These are phyloP conservation scores for Cucurbita pepo DNA, from an alignment of 306 rosid genomes.

Conservation along the genomic window DNA sequence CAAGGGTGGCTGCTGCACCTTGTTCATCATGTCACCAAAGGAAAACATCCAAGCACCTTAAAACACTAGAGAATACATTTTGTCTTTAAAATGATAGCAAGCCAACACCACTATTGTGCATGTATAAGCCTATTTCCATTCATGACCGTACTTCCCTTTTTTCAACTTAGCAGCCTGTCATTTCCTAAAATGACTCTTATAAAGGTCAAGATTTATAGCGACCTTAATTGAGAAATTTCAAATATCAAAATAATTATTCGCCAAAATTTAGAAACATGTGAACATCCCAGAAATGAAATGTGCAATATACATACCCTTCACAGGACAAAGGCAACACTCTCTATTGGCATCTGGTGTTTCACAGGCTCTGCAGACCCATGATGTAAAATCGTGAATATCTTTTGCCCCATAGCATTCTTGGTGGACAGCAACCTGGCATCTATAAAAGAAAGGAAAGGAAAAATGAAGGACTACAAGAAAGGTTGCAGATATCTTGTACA, in stretches of 20 bases:
- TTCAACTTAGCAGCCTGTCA: neutral
- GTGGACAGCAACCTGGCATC: constrained; percentile 97
- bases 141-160: neutral
- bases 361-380: constrained; percentile 98
- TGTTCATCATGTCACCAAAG: neutral
- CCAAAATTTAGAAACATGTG: neutral
- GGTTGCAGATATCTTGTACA: neutral
- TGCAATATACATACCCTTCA: constrained; percentile 42
- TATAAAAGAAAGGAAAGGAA: constrained; percentile 14
- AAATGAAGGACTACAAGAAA: neutral
- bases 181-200: neutral
- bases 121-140: neutral
- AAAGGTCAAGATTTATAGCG: neutral
- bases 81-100: neutral
- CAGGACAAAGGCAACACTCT: constrained; percentile 99
- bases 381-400: constrained; percentile 68
- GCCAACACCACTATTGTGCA: neutral
- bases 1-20: neutral
- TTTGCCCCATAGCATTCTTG: constrained; percentile 97
- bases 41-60: neutral
- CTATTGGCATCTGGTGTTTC: constrained; percentile 75
- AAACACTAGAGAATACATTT: neutral
- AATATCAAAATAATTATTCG: neutral
- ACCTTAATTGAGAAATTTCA: neutral
- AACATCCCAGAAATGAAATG: constrained; percentile 14